Base-by-base conservation (phyloP, 352 stramenopile species). In the Phytophthora litchii region DNA sequence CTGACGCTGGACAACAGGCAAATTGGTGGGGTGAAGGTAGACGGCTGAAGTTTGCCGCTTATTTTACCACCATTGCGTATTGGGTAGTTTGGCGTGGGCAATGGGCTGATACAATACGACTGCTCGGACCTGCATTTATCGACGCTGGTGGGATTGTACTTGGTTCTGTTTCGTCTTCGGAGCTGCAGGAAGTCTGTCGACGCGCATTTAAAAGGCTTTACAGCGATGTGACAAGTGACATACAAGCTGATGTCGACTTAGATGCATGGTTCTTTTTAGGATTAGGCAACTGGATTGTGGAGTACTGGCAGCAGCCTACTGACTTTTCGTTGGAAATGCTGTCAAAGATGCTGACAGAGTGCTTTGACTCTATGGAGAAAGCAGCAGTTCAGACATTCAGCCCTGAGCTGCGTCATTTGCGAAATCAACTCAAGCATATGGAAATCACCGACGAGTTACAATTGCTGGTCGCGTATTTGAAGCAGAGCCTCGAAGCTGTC, bases 291-390 rank as follows among this genome's bases (percentile, higher is more conserved):
- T 94, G 84, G 82, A 50, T 84, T 10, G 71, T 91, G 29, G 78
- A 92, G 54, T 93, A 91, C 54, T 93, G 82, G 84, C 84, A 92
- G 46, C 82, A 91, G 21, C 84, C 80, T 16, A 90, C 82, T 3
- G 70, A 82, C n/a, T 87, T 91, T 58, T 89, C 83, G 35, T 49
- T 89, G 31, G 78, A 87, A 41, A 84, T 89, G 80, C 66, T 92
- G 25, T 70, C 67, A 17, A 65, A 69, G 32, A 88, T 87, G 75
- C 57, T 91, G 12, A 58, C 61, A 3, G 82, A 93, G 21, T 74
- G 65, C 14, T 76, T 93, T 19, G 59, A 72, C 9, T 59, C 67
- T 5, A 74, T 93, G 35, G 74, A 91, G 44, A 77, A 76, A 42
- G 61, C 67, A 17, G 73, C 82, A 3, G 59, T 83, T 27, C 58